These are phyloP conservation scores for Ustilago bromivora DNA, from an alignment of 1,284 basidiomycete genomes.

Conservation along the genomic window DNA sequence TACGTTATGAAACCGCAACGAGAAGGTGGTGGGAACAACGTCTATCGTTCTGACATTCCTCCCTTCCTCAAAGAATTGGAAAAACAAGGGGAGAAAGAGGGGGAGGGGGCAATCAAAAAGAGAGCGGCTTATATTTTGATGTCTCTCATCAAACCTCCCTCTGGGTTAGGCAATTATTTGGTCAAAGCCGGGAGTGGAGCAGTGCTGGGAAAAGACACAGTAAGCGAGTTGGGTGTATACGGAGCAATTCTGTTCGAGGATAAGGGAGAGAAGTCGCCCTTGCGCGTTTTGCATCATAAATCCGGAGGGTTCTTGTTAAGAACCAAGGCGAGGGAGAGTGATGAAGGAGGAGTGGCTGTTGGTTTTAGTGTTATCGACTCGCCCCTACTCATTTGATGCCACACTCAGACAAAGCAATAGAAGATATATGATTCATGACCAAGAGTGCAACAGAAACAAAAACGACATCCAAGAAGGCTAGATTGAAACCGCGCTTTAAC, in stretches of 20 bases:
- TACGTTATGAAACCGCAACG: conserved; percentile 95
- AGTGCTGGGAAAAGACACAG: conserved; percentile 76
- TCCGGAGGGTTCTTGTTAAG: conserved; percentile 87
- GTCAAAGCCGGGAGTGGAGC: conserved; percentile 73
- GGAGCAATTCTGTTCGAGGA: conserved; percentile 83
- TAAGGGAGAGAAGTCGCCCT: conserved; percentile 18
- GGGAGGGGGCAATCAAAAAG: conserved; percentile 35
- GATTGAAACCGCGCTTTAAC: conserved; percentile 8
- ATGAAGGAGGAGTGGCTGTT: conserved; percentile 94
- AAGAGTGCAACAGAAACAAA: neutral
- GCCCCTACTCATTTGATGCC: conserved; percentile 75
- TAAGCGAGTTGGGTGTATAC: conserved; percentile 92
- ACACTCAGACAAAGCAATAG: neutral
- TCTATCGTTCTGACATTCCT: conserved; percentile 87
- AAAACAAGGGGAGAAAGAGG: neutral
- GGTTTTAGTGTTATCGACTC: conserved; percentile 90
- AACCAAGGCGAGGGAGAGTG: conserved; percentile 90
- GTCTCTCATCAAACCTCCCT: conserved; percentile 86
- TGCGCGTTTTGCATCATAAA: conserved; percentile 72
- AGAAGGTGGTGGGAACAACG: conserved; percentile 96
- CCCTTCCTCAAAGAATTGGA: conserved; percentile 75
- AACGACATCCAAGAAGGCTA: conserved; percentile 5
- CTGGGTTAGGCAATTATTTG: conserved; percentile 78
- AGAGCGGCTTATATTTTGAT: conserved; percentile 88
- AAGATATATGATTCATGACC: neutral